These are phyloP conservation scores for Nyctanthes arbortristis DNA, from an alignment of 257 asterid species.

Conservation along the genomic window DNA sequence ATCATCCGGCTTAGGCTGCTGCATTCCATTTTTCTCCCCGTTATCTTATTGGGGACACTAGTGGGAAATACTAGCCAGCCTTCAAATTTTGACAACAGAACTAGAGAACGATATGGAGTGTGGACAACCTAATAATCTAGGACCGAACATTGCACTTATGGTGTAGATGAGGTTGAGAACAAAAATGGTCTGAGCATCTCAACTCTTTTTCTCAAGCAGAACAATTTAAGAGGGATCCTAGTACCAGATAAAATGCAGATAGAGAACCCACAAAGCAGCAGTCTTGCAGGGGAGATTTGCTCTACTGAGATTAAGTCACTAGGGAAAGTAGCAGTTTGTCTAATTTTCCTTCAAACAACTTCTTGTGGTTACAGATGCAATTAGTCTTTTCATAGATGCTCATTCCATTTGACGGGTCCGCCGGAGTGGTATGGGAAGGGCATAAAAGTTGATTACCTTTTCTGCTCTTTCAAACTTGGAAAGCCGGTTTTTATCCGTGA, in stretches of 20 bases:
- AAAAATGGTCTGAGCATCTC: slow-evolving; percentile 84
- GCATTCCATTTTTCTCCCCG: slow-evolving; percentile 86
- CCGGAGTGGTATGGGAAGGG: slow-evolving; percentile 88
- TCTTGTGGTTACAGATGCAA: slow-evolving; percentile 66
- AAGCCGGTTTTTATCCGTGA: slow-evolving; percentile 48
- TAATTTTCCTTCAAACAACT: slow-evolving; percentile 80
- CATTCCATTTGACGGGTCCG: slow-evolving; percentile 59
- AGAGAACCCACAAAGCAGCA: slow-evolving; percentile 86
- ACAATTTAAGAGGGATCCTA: slow-evolving; percentile 76
- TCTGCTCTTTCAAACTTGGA: slow-evolving; percentile 84
- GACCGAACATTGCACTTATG: slow-evolving; percentile 88
- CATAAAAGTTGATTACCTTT: slow-evolving; percentile 76
- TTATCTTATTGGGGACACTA: slow-evolving; percentile 68
- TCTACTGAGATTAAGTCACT: slow-evolving; percentile 68
- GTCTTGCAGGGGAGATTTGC: slow-evolving; percentile 95
- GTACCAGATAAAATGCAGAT: slow-evolving; percentile 76
- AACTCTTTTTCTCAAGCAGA: slow-evolving; percentile 97
- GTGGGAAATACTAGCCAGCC: slow-evolving; percentile 91
- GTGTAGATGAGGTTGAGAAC: slow-evolving; percentile 99
- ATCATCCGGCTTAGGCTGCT: slow-evolving; percentile 96
- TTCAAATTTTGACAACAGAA: slow-evolving; percentile 77
- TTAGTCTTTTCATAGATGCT: slow-evolving; percentile 52
- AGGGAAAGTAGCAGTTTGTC: slow-evolving; percentile 85
- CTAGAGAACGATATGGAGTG: slow-evolving; percentile 98
- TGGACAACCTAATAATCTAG: slow-evolving; percentile 79